Conservation (phyloP, 805 yeast species). For the Zygoascus bituminiphila region DNA sequence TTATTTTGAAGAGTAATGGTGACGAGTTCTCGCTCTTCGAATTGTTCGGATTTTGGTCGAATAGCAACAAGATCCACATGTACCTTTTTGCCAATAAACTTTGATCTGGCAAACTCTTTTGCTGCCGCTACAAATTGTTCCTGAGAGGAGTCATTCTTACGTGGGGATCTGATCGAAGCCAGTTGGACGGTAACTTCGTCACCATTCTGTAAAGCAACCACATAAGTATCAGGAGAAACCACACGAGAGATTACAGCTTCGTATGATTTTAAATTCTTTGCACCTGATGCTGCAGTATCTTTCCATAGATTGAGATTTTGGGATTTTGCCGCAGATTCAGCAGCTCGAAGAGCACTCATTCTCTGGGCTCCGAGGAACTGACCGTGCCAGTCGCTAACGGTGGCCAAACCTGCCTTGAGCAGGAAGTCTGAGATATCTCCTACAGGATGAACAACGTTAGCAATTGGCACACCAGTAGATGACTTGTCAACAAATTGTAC, state of each 20-base stretch:
- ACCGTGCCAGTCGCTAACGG: conserved; percentile 76
- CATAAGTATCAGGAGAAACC: conserved; percentile 60
- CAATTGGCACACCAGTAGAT: conserved; percentile 36
- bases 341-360: conserved; percentile 54
- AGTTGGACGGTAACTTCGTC: conserved; percentile 59
- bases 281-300: conserved; percentile 26
- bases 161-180: conserved; percentile 70
- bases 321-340: conserved; percentile 53
- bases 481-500: conserved; percentile 53
- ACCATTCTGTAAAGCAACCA: conserved; percentile 40
- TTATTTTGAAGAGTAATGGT: conserved; percentile 45
- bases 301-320: conserved; percentile 54
- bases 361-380: conserved; percentile 52
- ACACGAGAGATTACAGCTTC: conserved; percentile 53
- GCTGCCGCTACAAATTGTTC: conserved; percentile 56
- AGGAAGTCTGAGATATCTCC: conserved; percentile 67
- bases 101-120: conserved; percentile 64
- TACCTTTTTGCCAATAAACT: conserved; percentile 65
- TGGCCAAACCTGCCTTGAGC: conserved; percentile 62
- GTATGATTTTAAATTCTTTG: conserved; percentile 40
- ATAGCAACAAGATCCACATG: conserved; percentile 52
- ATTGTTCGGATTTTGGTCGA: conserved; percentile 51
- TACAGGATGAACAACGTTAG: conserved; percentile 58
- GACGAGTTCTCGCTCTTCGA: conserved; percentile 60
- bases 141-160: conserved; percentile 47